Base-by-base conservation (phyloP, 441 rosid species). In the Adansonia madagascariensis region DNA sequence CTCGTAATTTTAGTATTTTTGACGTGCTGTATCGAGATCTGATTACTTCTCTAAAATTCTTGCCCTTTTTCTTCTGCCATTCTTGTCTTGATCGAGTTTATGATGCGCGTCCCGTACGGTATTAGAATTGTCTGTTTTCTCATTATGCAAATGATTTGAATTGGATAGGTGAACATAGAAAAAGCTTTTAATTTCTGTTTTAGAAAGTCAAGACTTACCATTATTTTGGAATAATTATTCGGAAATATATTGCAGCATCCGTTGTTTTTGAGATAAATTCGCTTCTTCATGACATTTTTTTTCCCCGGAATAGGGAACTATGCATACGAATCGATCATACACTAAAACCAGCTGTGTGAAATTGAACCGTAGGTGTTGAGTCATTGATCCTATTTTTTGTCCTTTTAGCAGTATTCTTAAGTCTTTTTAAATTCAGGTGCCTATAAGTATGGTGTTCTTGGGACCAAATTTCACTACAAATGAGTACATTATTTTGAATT, bases 71-170 rank as follows among this genome's bases (percentile, higher is more conserved):
- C 18, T 17, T 17, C 24, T 60, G 56, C 56, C 6, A 5, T 6
- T 60, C 14, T 27, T 73, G 61, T 64, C 39, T n/a, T 68, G 0
- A 49, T 60, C 50, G 66, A 65, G 75, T 64, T 79, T 77, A 17
- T 71, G 35, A 52, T 24, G 22, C 35, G 12, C 35, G 64, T 22
- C 41, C 44, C 8, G 17, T 53, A 53, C 10, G 46, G 31, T 53
- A n/a, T 4, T 69, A 24, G 60, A 49, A 69, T 50, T 70, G 18
- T 50, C 20, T 50, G 2, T 70, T 71, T n/a, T 31, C 15, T 8
- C 35, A 27, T 71, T 8, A 4, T 17, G 46, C 46, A 70, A 70
- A 24, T 70, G 12, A 8, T 70, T 70, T 50, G 44, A 50, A 50
- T 27, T 22, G 59, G 57, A 69, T 24, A 31, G 41, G 50, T 69